A percentile compares a stretch with the other conserved stretches of the same genome.
Evolutionary conservation across 1,284 basidiomycete species (phyloP).

Genomic region (Abortiporus biennis): DNA sequence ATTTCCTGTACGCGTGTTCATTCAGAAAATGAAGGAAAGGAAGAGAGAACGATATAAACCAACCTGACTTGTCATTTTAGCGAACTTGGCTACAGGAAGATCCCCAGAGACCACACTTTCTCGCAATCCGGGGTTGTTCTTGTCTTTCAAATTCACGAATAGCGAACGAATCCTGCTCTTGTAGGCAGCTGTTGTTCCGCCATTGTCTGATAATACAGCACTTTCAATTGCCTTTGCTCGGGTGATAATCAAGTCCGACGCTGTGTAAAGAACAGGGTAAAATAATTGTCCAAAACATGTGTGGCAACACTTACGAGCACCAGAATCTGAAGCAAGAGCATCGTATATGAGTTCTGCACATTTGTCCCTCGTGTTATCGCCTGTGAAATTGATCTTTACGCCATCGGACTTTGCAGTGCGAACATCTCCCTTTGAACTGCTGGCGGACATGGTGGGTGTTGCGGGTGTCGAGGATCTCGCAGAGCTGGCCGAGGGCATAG

Average conservation of each 20-base stretch:
- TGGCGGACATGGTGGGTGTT: constrained; percentile 20
- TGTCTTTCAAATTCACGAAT: constrained; percentile 92
- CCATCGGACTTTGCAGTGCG: constrained; percentile 70
- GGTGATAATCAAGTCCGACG: constrained; percentile 52
- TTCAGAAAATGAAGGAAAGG: not conserved
- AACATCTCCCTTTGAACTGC: constrained; percentile 28
- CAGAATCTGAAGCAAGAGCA: constrained; percentile 80
- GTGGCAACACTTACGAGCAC: constrained; percentile 61
- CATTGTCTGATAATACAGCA: constrained; percentile 44
- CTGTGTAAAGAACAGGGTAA: constrained; percentile 28
- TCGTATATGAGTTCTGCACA: constrained; percentile 92
- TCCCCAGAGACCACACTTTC: constrained; percentile 83
- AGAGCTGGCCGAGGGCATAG: constrained; percentile 17
- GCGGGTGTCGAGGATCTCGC: constrained; percentile 37
- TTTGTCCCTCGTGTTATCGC: constrained; percentile 79
- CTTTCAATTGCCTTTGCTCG: constrained; percentile 60
- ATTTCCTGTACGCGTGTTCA: constrained; percentile 72
- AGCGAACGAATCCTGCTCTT: constrained; percentile 85
- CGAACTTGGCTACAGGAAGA: constrained; percentile 64
- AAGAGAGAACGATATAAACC: constrained; percentile 12
- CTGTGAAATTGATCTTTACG: constrained; percentile 48
- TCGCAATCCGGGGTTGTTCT: constrained; percentile 85
- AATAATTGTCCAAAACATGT: not conserved
- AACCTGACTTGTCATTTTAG: constrained; percentile 79
- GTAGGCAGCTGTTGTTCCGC: constrained; percentile 46